phyloP scores from a whole-genome alignment of 495 filamentous ascomycete genomes.

The Hyaloscypha variabilis region DNA sequence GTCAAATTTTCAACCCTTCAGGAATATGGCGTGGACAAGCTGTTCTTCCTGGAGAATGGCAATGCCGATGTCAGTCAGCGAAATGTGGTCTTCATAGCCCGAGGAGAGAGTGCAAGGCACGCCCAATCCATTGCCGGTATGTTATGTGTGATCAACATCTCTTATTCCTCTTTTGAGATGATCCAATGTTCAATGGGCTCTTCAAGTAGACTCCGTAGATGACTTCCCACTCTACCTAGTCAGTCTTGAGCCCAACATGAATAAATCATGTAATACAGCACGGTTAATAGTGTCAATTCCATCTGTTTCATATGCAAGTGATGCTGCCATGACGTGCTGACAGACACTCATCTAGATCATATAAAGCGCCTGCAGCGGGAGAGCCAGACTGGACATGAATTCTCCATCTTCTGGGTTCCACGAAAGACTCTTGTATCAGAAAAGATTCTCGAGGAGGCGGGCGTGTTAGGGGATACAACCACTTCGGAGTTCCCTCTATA shows the following conservation, averaged over 20 bases:
- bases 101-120: slow-evolving; percentile 83
- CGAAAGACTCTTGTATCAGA: slow-evolving; percentile 90
- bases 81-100: slow-evolving; percentile 91
- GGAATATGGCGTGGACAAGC: slow-evolving; percentile 95
- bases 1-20: slow-evolving; percentile 83
- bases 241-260: slow-evolving; percentile 69
- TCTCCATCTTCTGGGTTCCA: slow-evolving; percentile 91
- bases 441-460: slow-evolving; percentile 88
- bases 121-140: slow-evolving; percentile 87
- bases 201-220: slow-evolving; percentile 66
- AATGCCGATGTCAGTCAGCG: slow-evolving; percentile 90
- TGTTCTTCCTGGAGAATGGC: slow-evolving; percentile 93
- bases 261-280: slow-evolving; percentile 36
- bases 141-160: slow-evolving; percentile 36
- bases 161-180: not conserved
- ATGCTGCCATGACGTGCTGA: slow-evolving; percentile 30
- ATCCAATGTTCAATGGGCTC: slow-evolving; percentile 41
- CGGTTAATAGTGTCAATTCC: slow-evolving; percentile 29
- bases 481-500: slow-evolving; percentile 83
- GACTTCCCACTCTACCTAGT: slow-evolving; percentile 59
- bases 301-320: slow-evolving; percentile 24
- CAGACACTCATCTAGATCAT: slow-evolving; percentile 73
- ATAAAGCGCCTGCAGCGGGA: slow-evolving; percentile 86
- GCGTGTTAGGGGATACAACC: slow-evolving; percentile 89
- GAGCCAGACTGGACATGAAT: slow-evolving; percentile 87